These are phyloP conservation scores for Setaria viridis DNA, from an alignment of 202 grass and related monocot species.

Conservation along the genomic window DNA sequence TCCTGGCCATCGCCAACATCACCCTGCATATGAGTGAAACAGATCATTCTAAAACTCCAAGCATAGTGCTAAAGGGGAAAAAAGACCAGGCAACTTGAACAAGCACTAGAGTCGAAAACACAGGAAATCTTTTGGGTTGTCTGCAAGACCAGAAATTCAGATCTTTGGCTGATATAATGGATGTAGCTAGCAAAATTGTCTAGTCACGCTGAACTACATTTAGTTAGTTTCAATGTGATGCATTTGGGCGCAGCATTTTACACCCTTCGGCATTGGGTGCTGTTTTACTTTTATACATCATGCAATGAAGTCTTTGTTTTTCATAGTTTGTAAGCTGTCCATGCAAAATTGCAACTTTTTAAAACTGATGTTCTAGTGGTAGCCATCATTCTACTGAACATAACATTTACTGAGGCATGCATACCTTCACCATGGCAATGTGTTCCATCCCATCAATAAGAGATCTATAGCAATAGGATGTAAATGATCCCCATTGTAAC, in stretches of 20 bases:
- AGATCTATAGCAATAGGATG: slow-evolving; percentile 80
- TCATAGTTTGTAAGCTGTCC: background rate
- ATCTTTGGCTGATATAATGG: slow-evolving; percentile 4
- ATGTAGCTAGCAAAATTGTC: slow-evolving; percentile 14
- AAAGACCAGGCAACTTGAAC: slow-evolving; percentile 34
- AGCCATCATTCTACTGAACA: slow-evolving; percentile 4
- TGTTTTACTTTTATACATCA: slow-evolving; percentile 22
- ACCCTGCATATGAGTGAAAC: slow-evolving; percentile 61
- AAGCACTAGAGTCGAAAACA: slow-evolving; percentile 2
- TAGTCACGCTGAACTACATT: background rate
- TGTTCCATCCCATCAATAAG: slow-evolving; percentile 97
- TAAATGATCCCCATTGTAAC: slow-evolving; percentile 77
- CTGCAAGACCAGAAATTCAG: slow-evolving; percentile 15
- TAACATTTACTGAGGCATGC: slow-evolving; percentile 33
- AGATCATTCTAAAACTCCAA: slow-evolving; percentile 20
- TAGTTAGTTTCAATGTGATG: background rate
- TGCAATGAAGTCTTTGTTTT: slow-evolving; percentile 3
- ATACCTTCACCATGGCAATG: slow-evolving; percentile 98
- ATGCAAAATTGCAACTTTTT: slow-evolving; percentile 4
- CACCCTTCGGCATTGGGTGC: background rate
- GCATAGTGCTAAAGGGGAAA: slow-evolving; percentile 6
- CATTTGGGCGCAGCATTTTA: slow-evolving; percentile 8
- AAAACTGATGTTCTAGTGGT: slow-evolving; percentile 2
- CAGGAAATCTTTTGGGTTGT: background rate
- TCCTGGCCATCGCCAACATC: slow-evolving; percentile 94